Evolutionary conservation across 2,329 filamentous ascomycete genomes (phyloP).

Genomic region (Ophiostoma pallidulum): DNA sequence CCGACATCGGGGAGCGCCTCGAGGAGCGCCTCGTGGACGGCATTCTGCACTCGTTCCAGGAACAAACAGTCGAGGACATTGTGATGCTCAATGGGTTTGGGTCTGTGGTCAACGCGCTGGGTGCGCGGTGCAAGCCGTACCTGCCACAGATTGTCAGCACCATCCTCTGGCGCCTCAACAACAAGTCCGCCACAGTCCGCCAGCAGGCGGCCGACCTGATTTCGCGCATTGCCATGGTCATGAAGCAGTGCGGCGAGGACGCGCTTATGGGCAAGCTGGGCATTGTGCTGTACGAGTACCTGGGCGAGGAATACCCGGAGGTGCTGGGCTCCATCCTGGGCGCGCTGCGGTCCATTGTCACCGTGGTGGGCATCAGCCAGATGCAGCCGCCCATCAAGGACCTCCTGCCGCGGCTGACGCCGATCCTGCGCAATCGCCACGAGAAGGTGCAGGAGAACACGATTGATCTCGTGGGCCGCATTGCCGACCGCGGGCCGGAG

Average conservation of each 20-base stretch:
- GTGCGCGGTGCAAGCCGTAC: constrained; percentile 90
- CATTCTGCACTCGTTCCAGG: constrained; percentile 92
- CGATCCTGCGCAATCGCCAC: constrained; percentile 96
- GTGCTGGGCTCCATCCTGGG: constrained; percentile 94
- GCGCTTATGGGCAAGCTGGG: constrained; percentile 91
- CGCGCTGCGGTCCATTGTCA: constrained; percentile 90
- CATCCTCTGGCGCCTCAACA: constrained; percentile 93
- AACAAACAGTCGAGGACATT: constrained; percentile 92
- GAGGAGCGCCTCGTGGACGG: constrained; percentile 94
- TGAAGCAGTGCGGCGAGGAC: constrained; percentile 98
- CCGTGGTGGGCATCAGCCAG: constrained; percentile 92
- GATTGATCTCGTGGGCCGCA: constrained; percentile 94
- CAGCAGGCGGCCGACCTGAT: constrained; percentile 96
- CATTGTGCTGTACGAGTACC: constrained; percentile 91
- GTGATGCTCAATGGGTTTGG: constrained; percentile 97
- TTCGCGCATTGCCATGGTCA: constrained; percentile 93
- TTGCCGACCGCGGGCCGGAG: constrained; percentile 92
- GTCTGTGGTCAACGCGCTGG: constrained; percentile 91
- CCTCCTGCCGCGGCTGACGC: constrained; percentile 84
- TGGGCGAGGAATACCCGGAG: constrained; percentile 97
- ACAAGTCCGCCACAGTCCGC: constrained; percentile 92
- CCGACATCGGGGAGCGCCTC: constrained; percentile 83
- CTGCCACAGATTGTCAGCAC: constrained; percentile 94
- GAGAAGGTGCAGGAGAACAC: constrained; percentile 99
- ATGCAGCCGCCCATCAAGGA: constrained; percentile 98